A percentile compares a stretch with the other conserved stretches of the same genome.
phyloP scores from a whole-genome alignment of 345 rosid genomes.

The Diplotaxis tenuifolia region DNA sequence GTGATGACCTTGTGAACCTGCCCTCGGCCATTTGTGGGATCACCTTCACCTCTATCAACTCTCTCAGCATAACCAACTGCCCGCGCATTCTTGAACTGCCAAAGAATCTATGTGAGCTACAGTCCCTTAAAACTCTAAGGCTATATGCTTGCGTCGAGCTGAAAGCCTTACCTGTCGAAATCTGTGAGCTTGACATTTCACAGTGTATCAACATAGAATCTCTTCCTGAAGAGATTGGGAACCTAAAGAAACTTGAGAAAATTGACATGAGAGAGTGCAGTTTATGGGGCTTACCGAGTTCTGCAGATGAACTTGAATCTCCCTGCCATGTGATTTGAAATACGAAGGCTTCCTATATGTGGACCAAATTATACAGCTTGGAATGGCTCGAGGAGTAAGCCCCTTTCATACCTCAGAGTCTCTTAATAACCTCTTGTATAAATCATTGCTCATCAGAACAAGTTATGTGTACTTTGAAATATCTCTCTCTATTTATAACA shows the following conservation, averaged over 20 bases:
- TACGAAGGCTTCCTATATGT: slow-evolving; percentile 45
- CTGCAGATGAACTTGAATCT: slow-evolving; percentile 44
- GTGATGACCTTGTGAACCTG: no score
- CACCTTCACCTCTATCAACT: slow-evolving; percentile 45
- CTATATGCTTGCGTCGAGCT: slow-evolving; percentile 73
- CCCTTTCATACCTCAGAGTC: neutral
- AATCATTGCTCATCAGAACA: neutral
- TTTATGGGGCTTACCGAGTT: slow-evolving; percentile 46
- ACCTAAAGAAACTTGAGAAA: slow-evolving; percentile 59
- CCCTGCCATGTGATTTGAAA: slow-evolving; percentile 63
- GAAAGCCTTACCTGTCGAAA: slow-evolving; percentile 46
- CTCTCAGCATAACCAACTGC: slow-evolving; percentile 79
- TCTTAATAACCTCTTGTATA: neutral
- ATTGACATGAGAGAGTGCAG: slow-evolving; percentile 88
- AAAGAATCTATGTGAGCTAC: slow-evolving; percentile 45
- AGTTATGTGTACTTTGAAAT: neutral
- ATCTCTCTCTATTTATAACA: neutral
- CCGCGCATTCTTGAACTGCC: slow-evolving; percentile 60
- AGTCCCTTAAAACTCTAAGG: slow-evolving; percentile 51
- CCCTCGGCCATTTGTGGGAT: no score
- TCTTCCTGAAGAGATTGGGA: slow-evolving; percentile 66
- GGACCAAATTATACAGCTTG: slow-evolving; percentile 54
- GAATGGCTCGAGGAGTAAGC: slow-evolving; percentile 72
- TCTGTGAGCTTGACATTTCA: slow-evolving; percentile 73
- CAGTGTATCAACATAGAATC: slow-evolving; percentile 56